A percentile compares a stretch with the other conserved stretches of the same genome.
These are phyloP conservation scores for Tuber magnatum DNA, from an alignment of 495 filamentous ascomycete species.

Conservation along the genomic window DNA sequence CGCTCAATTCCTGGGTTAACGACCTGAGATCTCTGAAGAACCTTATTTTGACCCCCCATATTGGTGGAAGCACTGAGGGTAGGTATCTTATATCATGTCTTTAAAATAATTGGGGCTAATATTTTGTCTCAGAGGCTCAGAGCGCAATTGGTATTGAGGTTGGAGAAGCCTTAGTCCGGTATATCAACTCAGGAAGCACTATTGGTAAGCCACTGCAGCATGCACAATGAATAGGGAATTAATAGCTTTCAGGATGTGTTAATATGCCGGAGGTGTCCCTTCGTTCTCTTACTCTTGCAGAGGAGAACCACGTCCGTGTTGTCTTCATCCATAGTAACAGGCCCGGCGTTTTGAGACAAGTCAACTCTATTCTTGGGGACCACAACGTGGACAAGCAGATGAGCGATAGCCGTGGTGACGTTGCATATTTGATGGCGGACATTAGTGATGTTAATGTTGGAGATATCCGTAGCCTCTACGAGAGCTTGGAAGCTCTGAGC, in stretches of 20 bases:
- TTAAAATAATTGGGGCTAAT: neutral
- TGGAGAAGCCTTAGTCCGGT: conserved; percentile 71
- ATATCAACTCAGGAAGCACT: conserved; percentile 89
- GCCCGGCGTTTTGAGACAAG: conserved; percentile 83
- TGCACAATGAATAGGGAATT: neutral
- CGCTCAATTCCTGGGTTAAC: conserved; percentile 71
- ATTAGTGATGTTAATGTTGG: conserved; percentile 71
- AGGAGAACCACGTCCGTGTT: conserved; percentile 76
- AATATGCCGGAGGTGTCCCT: conserved; percentile 91
- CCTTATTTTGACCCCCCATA: conserved; percentile 88
- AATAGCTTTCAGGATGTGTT: conserved; percentile 45
- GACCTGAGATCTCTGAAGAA: conserved; percentile 80
- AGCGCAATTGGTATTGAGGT: conserved; percentile 92
- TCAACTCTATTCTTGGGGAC: conserved; percentile 84
- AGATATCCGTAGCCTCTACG: conserved; percentile 77
- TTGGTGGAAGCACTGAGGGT: conserved; percentile 92
- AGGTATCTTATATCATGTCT: neutral
- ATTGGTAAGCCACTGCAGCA: conserved; percentile 43
- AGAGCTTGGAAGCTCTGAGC: conserved; percentile 67
- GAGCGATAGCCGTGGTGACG: conserved; percentile 86
- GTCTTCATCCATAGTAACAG: conserved; percentile 94
- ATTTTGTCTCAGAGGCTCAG: conserved; percentile 57
- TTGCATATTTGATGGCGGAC: conserved; percentile 96
- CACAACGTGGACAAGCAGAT: conserved; percentile 99
- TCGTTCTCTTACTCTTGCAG: conserved; percentile 76